Percentiles rank a stretch among this genome's conserved stretches.
These are phyloP conservation scores for Heliamphora pulchella DNA, from an alignment of 179 eudicot genomes.

Conservation along the genomic window DNA sequence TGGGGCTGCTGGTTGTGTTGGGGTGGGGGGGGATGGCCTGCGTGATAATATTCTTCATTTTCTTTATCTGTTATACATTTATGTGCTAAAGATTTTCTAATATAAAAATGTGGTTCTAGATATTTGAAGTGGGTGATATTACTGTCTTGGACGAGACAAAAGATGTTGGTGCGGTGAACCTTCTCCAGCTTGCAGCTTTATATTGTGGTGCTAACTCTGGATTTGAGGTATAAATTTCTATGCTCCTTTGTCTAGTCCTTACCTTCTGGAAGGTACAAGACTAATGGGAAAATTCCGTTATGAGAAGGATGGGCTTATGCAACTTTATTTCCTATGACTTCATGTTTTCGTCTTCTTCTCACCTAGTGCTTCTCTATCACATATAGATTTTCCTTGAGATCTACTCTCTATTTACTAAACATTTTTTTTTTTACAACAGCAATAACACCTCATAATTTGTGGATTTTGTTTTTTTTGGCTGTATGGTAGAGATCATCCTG, in stretches of 20 bases:
- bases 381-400: not conserved
- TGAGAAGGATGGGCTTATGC: not conserved
- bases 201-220: constrained; percentile 93
- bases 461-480: not conserved
- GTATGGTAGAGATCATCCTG: not conserved
- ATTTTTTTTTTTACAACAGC: not conserved
- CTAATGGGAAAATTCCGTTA: not conserved
- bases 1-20: not conserved
- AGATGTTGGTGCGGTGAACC: constrained; percentile 86
- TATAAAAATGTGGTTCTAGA: constrained; percentile 29
- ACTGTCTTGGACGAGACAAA: constrained; percentile 49
- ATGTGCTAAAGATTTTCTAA: not conserved
- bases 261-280: not conserved
- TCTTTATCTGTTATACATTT: not conserved
- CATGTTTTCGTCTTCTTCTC: not conserved
- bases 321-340: not conserved
- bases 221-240: constrained; percentile 64
- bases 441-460: not conserved
- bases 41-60: not conserved
- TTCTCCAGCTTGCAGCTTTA: constrained; percentile 77
- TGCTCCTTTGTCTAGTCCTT: not conserved
- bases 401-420: not conserved
- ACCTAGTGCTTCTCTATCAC: too few relatives aligned
- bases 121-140: constrained; percentile 93
- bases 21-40: not conserved